Conservation (phyloP, 2,329 filamentous ascomycete species). For the Clonostachys sp. region DNA sequence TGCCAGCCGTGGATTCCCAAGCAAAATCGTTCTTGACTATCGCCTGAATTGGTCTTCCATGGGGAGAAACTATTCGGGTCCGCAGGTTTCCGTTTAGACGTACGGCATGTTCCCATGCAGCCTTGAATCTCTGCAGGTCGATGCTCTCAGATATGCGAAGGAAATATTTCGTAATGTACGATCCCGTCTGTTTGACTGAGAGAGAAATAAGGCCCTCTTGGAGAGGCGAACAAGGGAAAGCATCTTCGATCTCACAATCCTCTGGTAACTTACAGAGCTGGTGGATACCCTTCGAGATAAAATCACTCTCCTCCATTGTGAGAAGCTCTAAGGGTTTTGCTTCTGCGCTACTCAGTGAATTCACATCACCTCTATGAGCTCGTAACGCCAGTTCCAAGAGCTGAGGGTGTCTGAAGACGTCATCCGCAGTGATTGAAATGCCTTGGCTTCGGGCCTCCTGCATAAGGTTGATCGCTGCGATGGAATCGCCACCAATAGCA, state of each 20-base stretch:
- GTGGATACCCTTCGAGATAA: not conserved
- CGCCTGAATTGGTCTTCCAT: slow-evolving; percentile 1
- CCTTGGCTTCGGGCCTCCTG: slow-evolving; percentile 2
- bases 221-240: slow-evolving; percentile 42
- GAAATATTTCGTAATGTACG: slow-evolving; percentile 22
- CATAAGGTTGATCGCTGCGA: slow-evolving; percentile 12
- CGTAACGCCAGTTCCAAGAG: slow-evolving; percentile 2
- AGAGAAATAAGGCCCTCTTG: slow-evolving; percentile 45
- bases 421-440: slow-evolving; percentile 5
- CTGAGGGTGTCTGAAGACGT: slow-evolving; percentile 9
- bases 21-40: slow-evolving; percentile 2
- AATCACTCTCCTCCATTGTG: not conserved
- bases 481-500: slow-evolving; percentile 7
- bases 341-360: not conserved
- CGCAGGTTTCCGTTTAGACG: slow-evolving; percentile 2
- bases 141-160: slow-evolving; percentile 8
- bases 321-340: not conserved
- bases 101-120: slow-evolving; percentile 13
- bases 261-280: not conserved
- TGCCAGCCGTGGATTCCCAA: not conserved
- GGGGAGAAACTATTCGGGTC: slow-evolving; percentile 3
- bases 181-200: slow-evolving; percentile 26
- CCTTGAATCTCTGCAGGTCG: slow-evolving; percentile 12
- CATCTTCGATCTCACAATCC: slow-evolving; percentile 28
- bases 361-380: not conserved